A percentile compares a stretch with the other conserved stretches of the same genome.
phyloP scores from a whole-genome alignment of 768 basidiomycete genomes.

The Leccinum truebloodii region DNA sequence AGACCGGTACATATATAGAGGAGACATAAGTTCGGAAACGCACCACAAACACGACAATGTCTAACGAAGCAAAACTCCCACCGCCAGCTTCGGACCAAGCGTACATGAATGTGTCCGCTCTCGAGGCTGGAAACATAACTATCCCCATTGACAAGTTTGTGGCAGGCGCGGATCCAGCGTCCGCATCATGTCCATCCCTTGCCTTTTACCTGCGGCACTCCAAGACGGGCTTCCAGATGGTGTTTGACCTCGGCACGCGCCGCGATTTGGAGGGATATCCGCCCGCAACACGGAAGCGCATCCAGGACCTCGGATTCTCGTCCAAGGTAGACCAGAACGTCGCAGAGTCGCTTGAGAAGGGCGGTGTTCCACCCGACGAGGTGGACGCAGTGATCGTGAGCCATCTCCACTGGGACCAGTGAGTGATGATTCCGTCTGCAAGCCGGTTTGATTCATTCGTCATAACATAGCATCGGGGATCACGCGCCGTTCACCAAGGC shows the following conservation, averaged over 20 bases:
- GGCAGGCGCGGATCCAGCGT: conserved; percentile 33
- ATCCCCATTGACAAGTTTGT: conserved; percentile 42
- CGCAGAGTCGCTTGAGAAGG: conserved; percentile 48
- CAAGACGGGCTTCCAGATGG: conserved; percentile 35
- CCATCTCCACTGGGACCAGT: conserved; percentile 56
- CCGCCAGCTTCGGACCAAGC: conserved; percentile 40
- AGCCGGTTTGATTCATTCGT: conserved; percentile 2
- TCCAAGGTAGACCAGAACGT: conserved; percentile 37
- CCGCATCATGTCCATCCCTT: conserved; percentile 43
- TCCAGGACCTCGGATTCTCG: conserved; percentile 11
- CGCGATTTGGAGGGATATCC: conserved; percentile 46
- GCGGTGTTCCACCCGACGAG: conserved; percentile 45
- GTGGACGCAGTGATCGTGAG: conserved; percentile 49
- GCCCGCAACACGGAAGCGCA: conserved; percentile 29
- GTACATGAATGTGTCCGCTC: conserved; percentile 54
- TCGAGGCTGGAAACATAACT: conserved; percentile 50
- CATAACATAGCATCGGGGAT: conserved; percentile 41
- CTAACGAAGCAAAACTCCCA: conserved; percentile 12
- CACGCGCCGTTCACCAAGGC: conserved; percentile 45
- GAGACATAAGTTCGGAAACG: background rate
- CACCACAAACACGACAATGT: background rate
- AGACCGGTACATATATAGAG: background rate
- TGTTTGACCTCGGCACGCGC: conserved; percentile 61
- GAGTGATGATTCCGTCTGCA: background rate
- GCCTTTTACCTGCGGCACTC: conserved; percentile 56